Evolutionary conservation across 805 yeast species (phyloP).

Genomic region (Saccharomycopsis vini): DNA sequence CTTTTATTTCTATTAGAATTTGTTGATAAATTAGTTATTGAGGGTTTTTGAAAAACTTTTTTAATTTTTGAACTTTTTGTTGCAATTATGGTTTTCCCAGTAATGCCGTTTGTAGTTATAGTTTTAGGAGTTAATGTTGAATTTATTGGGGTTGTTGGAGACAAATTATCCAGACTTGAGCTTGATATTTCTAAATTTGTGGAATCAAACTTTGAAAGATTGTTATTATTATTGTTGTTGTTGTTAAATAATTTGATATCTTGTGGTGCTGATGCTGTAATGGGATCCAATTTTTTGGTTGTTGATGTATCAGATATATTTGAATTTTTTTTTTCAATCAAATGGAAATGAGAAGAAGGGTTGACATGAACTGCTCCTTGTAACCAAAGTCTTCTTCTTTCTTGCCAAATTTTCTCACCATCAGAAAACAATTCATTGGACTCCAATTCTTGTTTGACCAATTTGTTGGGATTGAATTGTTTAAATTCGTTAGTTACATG

Average conservation of each 20-base stretch:
- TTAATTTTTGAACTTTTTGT: slow-evolving; percentile 9
- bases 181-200: background rate
- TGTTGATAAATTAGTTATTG: no score
- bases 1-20: no score
- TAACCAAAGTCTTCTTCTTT: slow-evolving; percentile 62
- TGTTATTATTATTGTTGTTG: no score
- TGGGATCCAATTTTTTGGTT: no score
- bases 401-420: slow-evolving; percentile 62
- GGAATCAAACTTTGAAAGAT: background rate
- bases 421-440: slow-evolving; percentile 37
- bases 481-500: background rate
- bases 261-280: background rate
- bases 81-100: background rate
- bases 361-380: slow-evolving; percentile 27
- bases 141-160: slow-evolving; percentile 3
- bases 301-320: background rate
- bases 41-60: background rate
- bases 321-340: background rate
- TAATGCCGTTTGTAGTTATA: background rate
- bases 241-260: no score
- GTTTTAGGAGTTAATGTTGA: background rate
- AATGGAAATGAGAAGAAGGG: slow-evolving; percentile 2
- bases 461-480: background rate
- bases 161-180: slow-evolving; percentile 1
- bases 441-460: slow-evolving; percentile 21